Evolutionary conservation across 1,139 yeast species (phyloP).

Genomic region (Lodderomyces jiufengensis): DNA sequence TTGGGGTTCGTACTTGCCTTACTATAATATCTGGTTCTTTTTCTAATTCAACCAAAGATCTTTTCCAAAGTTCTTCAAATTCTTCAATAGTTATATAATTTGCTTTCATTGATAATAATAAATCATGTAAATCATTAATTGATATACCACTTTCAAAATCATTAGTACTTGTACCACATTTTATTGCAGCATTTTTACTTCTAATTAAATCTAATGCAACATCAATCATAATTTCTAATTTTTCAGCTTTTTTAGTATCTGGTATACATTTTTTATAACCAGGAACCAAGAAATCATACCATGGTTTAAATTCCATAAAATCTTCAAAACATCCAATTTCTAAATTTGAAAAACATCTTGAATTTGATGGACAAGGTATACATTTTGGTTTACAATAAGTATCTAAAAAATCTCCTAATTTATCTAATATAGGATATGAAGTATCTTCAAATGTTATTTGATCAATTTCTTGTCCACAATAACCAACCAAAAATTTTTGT

Average conservation of each 20-base stretch:
- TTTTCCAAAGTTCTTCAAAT: slow-evolving; percentile 77
- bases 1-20: slow-evolving; percentile 51
- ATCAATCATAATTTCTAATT: slow-evolving; percentile 62
- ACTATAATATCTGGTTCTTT: slow-evolving; percentile 76
- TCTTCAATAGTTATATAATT: slow-evolving; percentile 64
- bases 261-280: slow-evolving; percentile 58
- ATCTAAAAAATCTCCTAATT: slow-evolving; percentile 33
- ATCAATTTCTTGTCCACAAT: slow-evolving; percentile 59
- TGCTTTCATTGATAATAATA: slow-evolving; percentile 55
- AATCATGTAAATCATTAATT: slow-evolving; percentile 53
- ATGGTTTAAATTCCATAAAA: slow-evolving; percentile 53
- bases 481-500: slow-evolving; percentile 57
- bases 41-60: slow-evolving; percentile 61
- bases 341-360: slow-evolving; percentile 62
- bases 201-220: slow-evolving; percentile 67
- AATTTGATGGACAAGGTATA: slow-evolving; percentile 76
- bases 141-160: slow-evolving; percentile 51
- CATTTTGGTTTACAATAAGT: slow-evolving; percentile 56
- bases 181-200: slow-evolving; percentile 61
- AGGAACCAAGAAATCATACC: slow-evolving; percentile 59
- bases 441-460: slow-evolving; percentile 29
- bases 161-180: slow-evolving; percentile 57
- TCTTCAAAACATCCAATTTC: slow-evolving; percentile 68
- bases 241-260: slow-evolving; percentile 70
- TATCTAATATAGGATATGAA: slow-evolving; percentile 16